Evolutionary conservation across 2,329 filamentous ascomycete species (phyloP).

Genomic region (Trichoderma sp.): DNA sequence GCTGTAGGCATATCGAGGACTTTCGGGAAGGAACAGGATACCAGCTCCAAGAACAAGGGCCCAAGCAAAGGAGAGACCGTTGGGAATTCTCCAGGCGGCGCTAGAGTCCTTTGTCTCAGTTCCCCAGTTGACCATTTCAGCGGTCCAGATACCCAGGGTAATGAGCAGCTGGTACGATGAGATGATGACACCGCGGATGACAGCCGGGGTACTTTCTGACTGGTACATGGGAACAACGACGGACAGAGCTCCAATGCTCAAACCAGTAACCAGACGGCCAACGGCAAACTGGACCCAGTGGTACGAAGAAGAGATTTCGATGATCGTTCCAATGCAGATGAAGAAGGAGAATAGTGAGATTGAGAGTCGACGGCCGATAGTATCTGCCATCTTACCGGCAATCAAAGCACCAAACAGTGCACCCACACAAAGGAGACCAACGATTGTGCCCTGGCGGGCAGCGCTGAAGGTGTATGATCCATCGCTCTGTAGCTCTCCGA

Average conservation of each 20-base stretch:
- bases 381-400: conserved; percentile 13
- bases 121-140: conserved; percentile 18
- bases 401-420: conserved; percentile 1
- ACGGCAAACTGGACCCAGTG: conserved; percentile 18
- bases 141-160: conserved; percentile 13
- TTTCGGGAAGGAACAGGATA: conserved; percentile 4
- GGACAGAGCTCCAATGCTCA: conserved; percentile 10
- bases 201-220: conserved; percentile 8
- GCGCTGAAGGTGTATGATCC: conserved; percentile 15
- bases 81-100: conserved; percentile 14
- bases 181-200: conserved; percentile 18
- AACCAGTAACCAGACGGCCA: conserved; percentile 1
- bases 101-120: not conserved
- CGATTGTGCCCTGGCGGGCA: conserved; percentile 9
- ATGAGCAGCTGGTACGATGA: conserved; percentile 18
- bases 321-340: not conserved
- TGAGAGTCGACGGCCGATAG: conserved; percentile 11
- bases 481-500: conserved; percentile 14
- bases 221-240: conserved; percentile 15
- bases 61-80: conserved; percentile 10
- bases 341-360: conserved; percentile 14
- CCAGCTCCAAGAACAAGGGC: conserved; percentile 11
- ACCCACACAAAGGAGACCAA: conserved; percentile 2
- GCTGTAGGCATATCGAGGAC: conserved; percentile 9
- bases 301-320: conserved; percentile 3